Percentiles rank a stretch among this genome's conserved stretches.
Conservation (phyloP, 2,329 filamentous ascomycete genomes). For the Neonectria hederae region DNA sequence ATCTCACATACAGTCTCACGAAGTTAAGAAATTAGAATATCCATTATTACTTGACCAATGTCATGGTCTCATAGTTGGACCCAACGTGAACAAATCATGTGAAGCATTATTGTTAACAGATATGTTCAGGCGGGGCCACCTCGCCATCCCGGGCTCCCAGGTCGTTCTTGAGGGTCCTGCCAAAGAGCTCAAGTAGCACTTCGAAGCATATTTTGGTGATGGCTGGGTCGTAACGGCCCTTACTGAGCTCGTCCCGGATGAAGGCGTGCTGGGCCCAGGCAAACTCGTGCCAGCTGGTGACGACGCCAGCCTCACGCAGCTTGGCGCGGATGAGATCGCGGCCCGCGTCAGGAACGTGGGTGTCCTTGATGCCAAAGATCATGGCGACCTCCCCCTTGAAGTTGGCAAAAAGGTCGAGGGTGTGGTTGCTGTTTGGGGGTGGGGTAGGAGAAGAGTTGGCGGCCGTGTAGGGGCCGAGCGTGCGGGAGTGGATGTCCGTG, state of each 20-base stretch:
- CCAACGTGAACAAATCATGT: slow-evolving; percentile 3
- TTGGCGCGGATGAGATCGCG: slow-evolving; percentile 85
- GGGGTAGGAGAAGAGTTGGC: slow-evolving; percentile 57
- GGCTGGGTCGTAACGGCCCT: slow-evolving; percentile 92
- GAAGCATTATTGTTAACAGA: slow-evolving; percentile 64
- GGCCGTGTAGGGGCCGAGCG: slow-evolving; percentile 69
- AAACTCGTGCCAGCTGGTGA: slow-evolving; percentile 86
- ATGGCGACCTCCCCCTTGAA: slow-evolving; percentile 86
- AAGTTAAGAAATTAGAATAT: slow-evolving; percentile 43
- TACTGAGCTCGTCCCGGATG: slow-evolving; percentile 90
- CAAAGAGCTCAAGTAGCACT: slow-evolving; percentile 87
- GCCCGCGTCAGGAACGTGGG: slow-evolving; percentile 84
- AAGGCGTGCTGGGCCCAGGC: slow-evolving; percentile 97
- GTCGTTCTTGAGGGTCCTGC: slow-evolving; percentile 79
- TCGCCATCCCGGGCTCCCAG: slow-evolving; percentile 74
- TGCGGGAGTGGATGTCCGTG: slow-evolving; percentile 85
- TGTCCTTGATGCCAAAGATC: slow-evolving; percentile 93
- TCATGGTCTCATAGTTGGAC: slow-evolving; percentile 3
- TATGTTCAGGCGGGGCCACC: slow-evolving; percentile 72
- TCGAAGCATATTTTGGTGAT: slow-evolving; percentile 90
- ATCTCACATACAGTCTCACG: slow-evolving; percentile 36
- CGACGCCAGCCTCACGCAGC: slow-evolving; percentile 77
- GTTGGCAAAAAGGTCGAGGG: slow-evolving; percentile 64
- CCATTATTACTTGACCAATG: slow-evolving; percentile 33
- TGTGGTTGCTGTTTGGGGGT: slow-evolving; percentile 57